Conservation (phyloP, 495 filamentous ascomycete species). For the Xanthoparmelia taractica region DNA sequence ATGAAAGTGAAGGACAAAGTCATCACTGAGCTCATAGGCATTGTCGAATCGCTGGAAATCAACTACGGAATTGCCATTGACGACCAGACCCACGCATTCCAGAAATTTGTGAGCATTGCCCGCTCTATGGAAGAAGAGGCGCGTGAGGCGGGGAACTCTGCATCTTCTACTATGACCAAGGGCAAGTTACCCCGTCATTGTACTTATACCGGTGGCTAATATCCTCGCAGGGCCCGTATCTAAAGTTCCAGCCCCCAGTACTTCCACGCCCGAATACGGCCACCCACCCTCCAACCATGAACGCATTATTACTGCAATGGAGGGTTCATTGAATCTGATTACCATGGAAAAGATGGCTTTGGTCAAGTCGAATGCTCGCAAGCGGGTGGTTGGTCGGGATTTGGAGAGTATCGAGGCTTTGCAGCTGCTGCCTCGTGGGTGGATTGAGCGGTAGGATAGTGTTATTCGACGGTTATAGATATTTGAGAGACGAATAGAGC, state of each 20-base stretch:
- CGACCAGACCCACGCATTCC: neutral
- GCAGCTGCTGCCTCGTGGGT: neutral
- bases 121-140: neutral
- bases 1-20: neutral
- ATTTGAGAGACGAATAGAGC: neutral
- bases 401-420: neutral
- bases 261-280: neutral
- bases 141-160: neutral
- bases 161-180: neutral
- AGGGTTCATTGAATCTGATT: neutral
- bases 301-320: neutral
- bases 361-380: neutral
- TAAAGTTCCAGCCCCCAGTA: neutral
- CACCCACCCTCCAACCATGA: neutral
- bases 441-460: neutral
- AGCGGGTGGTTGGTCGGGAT: neutral
- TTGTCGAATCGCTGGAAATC: constrained; percentile 9
- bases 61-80: neutral
- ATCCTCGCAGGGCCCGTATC: neutral
- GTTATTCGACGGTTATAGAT: neutral
- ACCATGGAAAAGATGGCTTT: neutral
- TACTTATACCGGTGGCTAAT: neutral
- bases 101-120: neutral
- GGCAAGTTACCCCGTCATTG: neutral
- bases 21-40: neutral